Percentiles rank a stretch among this genome's conserved stretches.
Evolutionary conservation across 306 rosid species (phyloP).

Genomic region (Vicia faba): DNA sequence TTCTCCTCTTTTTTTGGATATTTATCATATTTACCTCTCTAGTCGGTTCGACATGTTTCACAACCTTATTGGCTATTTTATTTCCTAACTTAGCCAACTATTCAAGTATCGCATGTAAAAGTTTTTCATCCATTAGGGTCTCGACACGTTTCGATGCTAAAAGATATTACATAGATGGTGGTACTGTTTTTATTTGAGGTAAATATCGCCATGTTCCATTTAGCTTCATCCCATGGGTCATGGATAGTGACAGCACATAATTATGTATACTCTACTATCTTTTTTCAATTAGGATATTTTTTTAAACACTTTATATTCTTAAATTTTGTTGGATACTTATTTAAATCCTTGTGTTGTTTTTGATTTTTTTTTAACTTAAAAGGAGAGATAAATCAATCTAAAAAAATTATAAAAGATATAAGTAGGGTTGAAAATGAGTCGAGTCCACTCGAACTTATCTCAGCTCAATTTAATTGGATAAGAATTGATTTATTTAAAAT

Average conservation of each 20-base stretch:
- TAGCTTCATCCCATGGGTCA: not conserved
- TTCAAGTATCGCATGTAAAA: not conserved
- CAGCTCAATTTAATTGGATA: too few species aligned
- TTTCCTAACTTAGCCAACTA: not conserved
- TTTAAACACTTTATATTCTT: too few species aligned
- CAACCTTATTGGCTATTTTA: not conserved
- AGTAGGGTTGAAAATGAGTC: too few species aligned
- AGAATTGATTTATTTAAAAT: too few species aligned
- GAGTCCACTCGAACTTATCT: too few species aligned
- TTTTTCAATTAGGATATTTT: too few species aligned
- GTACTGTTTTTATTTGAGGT: not conserved
- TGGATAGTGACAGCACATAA: not conserved
- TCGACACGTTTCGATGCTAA: constrained; percentile 33
- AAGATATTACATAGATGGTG: not conserved
- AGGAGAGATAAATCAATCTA: too few species aligned
- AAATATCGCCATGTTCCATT: not conserved
- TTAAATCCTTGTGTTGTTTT: too few species aligned
- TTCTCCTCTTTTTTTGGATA: not conserved
- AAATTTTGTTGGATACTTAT: too few species aligned
- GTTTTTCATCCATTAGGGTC: not conserved
- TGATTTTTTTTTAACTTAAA: too few species aligned
- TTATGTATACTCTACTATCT: too few species aligned
- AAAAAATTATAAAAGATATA: too few species aligned
- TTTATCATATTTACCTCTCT: not conserved
- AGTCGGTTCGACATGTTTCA: constrained; percentile 37